phyloP scores from a whole-genome alignment of 148 eudicot genomes.

The Pharnaceum exiguum region DNA sequence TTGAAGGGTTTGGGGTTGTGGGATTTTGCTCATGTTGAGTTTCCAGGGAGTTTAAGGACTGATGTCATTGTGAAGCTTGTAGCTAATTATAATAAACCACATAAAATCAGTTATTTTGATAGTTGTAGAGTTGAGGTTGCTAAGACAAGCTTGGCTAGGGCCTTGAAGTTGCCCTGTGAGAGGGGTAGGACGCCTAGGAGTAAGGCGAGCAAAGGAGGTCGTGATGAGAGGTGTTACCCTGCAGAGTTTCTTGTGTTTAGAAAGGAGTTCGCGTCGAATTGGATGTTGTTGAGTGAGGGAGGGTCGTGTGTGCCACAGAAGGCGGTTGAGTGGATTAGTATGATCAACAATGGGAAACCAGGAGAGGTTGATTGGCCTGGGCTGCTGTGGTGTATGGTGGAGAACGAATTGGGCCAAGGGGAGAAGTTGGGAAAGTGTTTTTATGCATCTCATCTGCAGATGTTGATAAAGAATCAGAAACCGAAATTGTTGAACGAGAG shows the following conservation, averaged over 20 bases:
- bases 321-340: constrained; percentile 43
- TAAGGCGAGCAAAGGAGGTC: constrained; percentile 24
- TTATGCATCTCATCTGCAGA: too few species aligned
- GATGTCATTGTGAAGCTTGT: constrained; percentile 60
- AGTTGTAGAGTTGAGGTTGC: constrained; percentile 35
- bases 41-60: constrained; percentile 40
- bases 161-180: constrained; percentile 50
- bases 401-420: constrained; percentile 64
- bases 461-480: constrained; percentile 17
- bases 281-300: constrained; percentile 82
- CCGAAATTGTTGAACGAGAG: constrained; percentile 7
- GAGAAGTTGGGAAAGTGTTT: constrained; percentile 32
- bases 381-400: constrained; percentile 82
- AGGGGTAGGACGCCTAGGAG: too few species aligned
- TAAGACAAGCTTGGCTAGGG: constrained; percentile 58
- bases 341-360: constrained; percentile 59
- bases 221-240: constrained; percentile 32
- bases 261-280: constrained; percentile 53
- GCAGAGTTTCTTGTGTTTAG: constrained; percentile 47
- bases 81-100: constrained; percentile 28
- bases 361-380: constrained; percentile 86
- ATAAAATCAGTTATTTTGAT: constrained; percentile 39
- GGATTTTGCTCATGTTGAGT: constrained; percentile 65
- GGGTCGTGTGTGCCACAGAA: constrained; percentile 60
- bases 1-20: constrained; percentile 61